Percentiles rank a stretch among this genome's conserved stretches.
phyloP scores from a whole-genome alignment of 306 rosid genomes.

The Acacia acuminata region DNA sequence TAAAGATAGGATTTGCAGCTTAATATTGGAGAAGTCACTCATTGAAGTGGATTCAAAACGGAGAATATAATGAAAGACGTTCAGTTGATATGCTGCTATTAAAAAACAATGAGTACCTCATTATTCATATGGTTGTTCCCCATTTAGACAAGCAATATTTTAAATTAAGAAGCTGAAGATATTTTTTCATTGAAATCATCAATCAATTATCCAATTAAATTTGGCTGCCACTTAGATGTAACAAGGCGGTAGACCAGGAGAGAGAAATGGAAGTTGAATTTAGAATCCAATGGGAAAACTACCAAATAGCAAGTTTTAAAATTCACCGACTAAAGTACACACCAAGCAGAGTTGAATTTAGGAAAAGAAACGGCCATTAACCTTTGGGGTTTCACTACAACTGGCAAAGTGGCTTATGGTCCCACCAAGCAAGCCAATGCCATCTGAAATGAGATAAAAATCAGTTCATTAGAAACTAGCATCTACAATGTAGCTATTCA shows the following conservation, averaged over 20 bases:
- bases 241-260: constrained; percentile 6
- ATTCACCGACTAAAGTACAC: constrained; percentile 4
- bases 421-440: constrained; percentile 93
- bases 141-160: constrained; percentile 7
- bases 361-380: constrained; percentile 41
- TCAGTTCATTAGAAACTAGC: constrained; percentile 17
- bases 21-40: background rate
- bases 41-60: background rate
- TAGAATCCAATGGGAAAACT: background rate
- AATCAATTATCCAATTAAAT: constrained; percentile 3
- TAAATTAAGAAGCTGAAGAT: constrained; percentile 3
- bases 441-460: constrained; percentile 63
- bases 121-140: background rate
- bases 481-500: constrained; percentile 25
- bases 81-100: background rate
- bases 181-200: background rate
- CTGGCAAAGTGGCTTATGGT: constrained; percentile 75
- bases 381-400: constrained; percentile 79
- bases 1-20: background rate
- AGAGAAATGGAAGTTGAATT: background rate
- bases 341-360: background rate
- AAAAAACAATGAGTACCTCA: background rate
- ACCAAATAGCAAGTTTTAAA: constrained; percentile 8
- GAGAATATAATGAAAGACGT: background rate
- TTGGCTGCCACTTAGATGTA: constrained; percentile 5